Conservation (phyloP, 2,329 filamentous ascomycete species). For the Aureobasidium musti region DNA sequence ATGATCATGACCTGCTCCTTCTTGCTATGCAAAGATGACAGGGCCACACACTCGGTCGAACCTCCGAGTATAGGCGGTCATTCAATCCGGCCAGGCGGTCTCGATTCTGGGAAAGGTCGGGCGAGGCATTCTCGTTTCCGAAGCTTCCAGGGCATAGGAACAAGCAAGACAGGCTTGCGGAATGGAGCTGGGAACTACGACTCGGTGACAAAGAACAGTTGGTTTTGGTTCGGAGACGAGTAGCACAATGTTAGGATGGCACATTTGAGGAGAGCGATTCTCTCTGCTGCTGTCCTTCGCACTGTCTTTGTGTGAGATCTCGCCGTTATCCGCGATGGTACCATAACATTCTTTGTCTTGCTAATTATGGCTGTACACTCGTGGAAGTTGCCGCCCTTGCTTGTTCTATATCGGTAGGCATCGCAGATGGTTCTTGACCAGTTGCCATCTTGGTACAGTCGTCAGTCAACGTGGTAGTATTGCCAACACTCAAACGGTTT, state of each 20-base stretch:
- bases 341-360: slow-evolving; percentile 20
- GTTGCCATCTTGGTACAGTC: not conserved
- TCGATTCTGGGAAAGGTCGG: not conserved
- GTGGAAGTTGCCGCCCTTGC: slow-evolving; percentile 14
- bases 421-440: not conserved
- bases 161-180: no score
- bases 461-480: not conserved
- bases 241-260: not conserved
- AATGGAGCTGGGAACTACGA: not conserved
- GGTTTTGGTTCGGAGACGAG: not conserved
- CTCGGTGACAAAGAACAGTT: not conserved
- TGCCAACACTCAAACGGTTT: not conserved
- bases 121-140: not conserved
- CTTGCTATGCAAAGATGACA: slow-evolving; percentile 19
- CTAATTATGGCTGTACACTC: slow-evolving; percentile 6
- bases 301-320: not conserved
- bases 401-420: slow-evolving; percentile 1
- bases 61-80: not conserved
- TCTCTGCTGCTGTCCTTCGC: not conserved
- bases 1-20: not conserved
- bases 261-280: not conserved
- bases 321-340: not conserved
- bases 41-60: not conserved
- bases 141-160: not conserved
- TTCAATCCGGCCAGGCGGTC: not conserved